phyloP scores from a whole-genome alignment of 495 filamentous ascomycete genomes.

The Xylaria bambusicola region DNA sequence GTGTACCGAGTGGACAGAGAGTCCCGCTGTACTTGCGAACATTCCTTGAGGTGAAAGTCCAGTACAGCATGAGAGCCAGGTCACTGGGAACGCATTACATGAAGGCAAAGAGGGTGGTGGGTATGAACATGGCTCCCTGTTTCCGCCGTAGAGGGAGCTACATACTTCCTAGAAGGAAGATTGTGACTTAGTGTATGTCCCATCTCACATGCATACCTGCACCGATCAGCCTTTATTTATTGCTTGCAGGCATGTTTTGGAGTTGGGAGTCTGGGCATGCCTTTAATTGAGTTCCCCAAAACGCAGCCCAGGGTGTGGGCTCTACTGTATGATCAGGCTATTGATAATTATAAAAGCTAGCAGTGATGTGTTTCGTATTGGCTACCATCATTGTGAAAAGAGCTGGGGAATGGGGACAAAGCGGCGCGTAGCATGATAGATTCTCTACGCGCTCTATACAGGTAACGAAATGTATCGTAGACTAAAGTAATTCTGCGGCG shows the following conservation, averaged over 20 bases:
- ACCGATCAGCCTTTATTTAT: constrained; percentile 20
- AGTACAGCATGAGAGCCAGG: constrained; percentile 18
- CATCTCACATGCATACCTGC: constrained; percentile 23
- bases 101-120: not conserved
- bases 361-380: too few relatives aligned
- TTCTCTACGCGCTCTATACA: not conserved
- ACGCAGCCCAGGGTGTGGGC: too few relatives aligned
- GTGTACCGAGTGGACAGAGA: too few relatives aligned
- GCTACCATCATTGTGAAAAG: too few relatives aligned
- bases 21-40: constrained; percentile 6
- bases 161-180: constrained; percentile 4
- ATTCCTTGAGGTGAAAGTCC: constrained; percentile 15
- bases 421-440: not conserved
- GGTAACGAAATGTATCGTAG: not conserved
- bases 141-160: not conserved
- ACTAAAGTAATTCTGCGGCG: not conserved
- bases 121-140: constrained; percentile 9
- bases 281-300: constrained; percentile 4
- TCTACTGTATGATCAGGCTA: too few relatives aligned
- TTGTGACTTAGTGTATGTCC: constrained; percentile 6
- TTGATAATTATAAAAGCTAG: too few relatives aligned
- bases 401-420: not conserved
- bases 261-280: constrained; percentile 6
- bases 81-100: constrained; percentile 12
- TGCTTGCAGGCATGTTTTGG: constrained; percentile 15